Conservation (phyloP, 805 yeast species). For the Metschnikowia shivogae region DNA sequence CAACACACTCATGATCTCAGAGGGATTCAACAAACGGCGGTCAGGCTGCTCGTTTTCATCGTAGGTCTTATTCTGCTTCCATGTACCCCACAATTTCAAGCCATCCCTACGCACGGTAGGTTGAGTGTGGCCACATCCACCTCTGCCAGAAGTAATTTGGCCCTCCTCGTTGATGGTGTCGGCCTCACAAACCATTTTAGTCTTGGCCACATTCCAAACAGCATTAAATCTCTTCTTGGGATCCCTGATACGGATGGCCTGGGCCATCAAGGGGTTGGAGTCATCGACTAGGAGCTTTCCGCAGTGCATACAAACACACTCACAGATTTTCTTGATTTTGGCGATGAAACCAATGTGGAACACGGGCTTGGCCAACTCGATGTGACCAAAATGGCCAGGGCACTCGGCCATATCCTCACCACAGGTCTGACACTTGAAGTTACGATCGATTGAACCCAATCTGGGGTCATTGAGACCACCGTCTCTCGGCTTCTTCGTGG, state of each 20-base stretch:
- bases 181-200: slow-evolving; percentile 94
- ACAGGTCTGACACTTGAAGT: slow-evolving; percentile 97
- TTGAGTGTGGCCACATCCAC: slow-evolving; percentile 97
- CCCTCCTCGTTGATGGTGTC: slow-evolving; percentile 63
- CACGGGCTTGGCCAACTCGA: slow-evolving; percentile 96
- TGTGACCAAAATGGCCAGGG: slow-evolving; percentile 99
- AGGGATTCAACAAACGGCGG: slow-evolving; percentile 79
- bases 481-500: slow-evolving; percentile 89
- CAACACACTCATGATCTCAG: slow-evolving; percentile 87
- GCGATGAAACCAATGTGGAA: slow-evolving; percentile 97
- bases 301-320: slow-evolving; percentile 97
- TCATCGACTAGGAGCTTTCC: slow-evolving; percentile 92
- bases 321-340: slow-evolving; percentile 91
- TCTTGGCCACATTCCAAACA: slow-evolving; percentile 88
- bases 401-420: slow-evolving; percentile 99
- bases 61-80: slow-evolving; percentile 82
- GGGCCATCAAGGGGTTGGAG: slow-evolving; percentile 73
- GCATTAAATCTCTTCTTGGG: slow-evolving; percentile 96
- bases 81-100: slow-evolving; percentile 93
- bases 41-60: slow-evolving; percentile 91
- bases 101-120: slow-evolving; percentile 97
- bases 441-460: slow-evolving; percentile 94
- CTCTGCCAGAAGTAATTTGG: slow-evolving; percentile 59
- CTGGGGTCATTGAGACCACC: slow-evolving; percentile 98
- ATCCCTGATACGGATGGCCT: slow-evolving; percentile 83